Base-by-base conservation (phyloP, 2,329 filamentous ascomycete species). In the Sporothrix mexicana region DNA sequence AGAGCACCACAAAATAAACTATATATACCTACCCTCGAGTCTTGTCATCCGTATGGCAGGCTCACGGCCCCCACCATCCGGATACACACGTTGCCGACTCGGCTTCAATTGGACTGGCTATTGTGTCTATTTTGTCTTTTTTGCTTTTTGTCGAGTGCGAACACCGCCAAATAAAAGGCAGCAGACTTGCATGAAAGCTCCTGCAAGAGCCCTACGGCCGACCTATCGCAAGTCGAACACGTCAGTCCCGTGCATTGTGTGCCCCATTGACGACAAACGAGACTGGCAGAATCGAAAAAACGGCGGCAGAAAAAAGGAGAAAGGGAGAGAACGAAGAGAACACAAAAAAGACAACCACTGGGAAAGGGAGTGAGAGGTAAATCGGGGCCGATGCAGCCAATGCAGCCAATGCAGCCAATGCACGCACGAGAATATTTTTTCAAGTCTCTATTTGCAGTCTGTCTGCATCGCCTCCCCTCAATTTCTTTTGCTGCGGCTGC, bases 171-270 rank as follows among this genome's bases (percentile, higher is more conserved):
- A 59, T 20, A 41, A 49, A 67, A 9, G 7, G 12, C 20, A 64
- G 57, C 69, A 41, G 20, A 20, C 57, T 17, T 70, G 55, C 41
- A 53, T 64, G 25, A 36, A 30, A 15, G 49, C 53, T 70, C 17
- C 55, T 66, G 49, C 36, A 20, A 68, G 25, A 68, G 1, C 25
- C 59, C 12, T 47, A 20, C 7, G 47, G 20, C 23, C 45, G 17
- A 45, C 71, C 72, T 73, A 73, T 72, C 67, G 70, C 72, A 70
- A 45, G 45, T 41, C 62, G 23, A 70, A 61, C 74, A 75, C 70
- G 74, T 75, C 74, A 75, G 73, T 74, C 64, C 51, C 51, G 72
- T 67, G 51, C 67, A 73, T 72, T 70, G 72, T 57, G 66, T 25
- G 23, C 7, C 30, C 53, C 66, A 36, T 41, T 36, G 20, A 62